A percentile compares a stretch with the other conserved stretches of the same genome.
phyloP scores from a whole-genome alignment of 2,329 filamentous ascomycete species.

The Harringtonia aguacate region DNA sequence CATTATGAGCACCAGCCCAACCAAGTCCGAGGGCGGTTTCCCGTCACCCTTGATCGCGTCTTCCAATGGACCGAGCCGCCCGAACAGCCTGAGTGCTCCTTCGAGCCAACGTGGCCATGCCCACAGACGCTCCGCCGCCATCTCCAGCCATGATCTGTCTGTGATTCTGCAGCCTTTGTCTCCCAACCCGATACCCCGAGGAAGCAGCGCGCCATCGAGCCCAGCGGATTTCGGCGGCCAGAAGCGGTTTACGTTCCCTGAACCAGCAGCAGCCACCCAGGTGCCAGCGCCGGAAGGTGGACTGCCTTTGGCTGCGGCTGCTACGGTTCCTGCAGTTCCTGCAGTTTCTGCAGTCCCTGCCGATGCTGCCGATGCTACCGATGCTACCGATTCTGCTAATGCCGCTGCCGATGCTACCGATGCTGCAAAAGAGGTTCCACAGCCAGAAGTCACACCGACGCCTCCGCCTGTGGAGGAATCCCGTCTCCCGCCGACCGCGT shows the following conservation, averaged over 20 bases:
- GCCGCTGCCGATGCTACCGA: background rate
- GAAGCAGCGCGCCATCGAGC: slow-evolving; percentile 55
- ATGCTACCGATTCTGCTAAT: background rate
- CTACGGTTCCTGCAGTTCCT: too few species aligned
- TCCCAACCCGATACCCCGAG: slow-evolving; percentile 37
- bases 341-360: too few species aligned
- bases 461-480: slow-evolving; percentile 6
- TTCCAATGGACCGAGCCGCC: background rate
- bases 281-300: slow-evolving; percentile 7
- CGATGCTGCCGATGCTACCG: background rate
- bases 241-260: slow-evolving; percentile 16
- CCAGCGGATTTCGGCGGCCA: slow-evolving; percentile 36
- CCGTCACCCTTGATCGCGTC: slow-evolving; percentile 38
- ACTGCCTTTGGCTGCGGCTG: slow-evolving; percentile 4
- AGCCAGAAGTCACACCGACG: background rate
- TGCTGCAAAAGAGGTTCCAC: background rate
- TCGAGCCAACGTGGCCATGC: slow-evolving; percentile 55
- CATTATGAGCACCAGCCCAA: slow-evolving; percentile 58
- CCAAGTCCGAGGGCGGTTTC: slow-evolving; percentile 50
- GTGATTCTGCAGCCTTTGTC: slow-evolving; percentile 52
- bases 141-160: slow-evolving; percentile 75
- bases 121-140: slow-evolving; percentile 70
- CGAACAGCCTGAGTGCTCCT: slow-evolving; percentile 2
- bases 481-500: slow-evolving; percentile 2
- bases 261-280: slow-evolving; percentile 7